Evolutionary conservation across 805 yeast genomes (phyloP), one percentile per base, ranked within the genome.

Genomic region (Candida khao-thaluensis): DNA sequence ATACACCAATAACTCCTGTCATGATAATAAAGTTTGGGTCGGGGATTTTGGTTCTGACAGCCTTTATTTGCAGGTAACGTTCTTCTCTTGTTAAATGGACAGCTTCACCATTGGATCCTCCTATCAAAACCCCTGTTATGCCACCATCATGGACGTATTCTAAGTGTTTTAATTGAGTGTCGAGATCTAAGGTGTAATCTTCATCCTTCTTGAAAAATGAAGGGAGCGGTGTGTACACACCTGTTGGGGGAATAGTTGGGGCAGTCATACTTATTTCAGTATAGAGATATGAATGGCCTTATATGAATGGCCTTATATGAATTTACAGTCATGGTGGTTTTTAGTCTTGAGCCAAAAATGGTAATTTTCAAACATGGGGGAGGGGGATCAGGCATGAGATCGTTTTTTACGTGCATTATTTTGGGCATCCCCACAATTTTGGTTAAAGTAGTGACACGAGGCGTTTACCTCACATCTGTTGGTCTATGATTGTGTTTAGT

Each of bases 51-150:
- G 54, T 57, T 30, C 57, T 69, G 25, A 72, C 46, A 7, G 54
- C 40, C 17, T 52, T 42, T 14, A 70, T 54, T 10, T 67, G 48
- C 5, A 52, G 38, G 17, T 52, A 52, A 42, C 81, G 60, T 56
- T 76, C 82, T 29, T 52, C 50, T 37, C 64, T 58, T 6, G 78
- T 61, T 44, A 74, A 53, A 47, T 75, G 79, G 17, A 72, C 71
- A 41, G 72, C 70, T 50, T 76, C 81, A 29, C 81, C 82, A 12
- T 78, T 76, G 23, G 79, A 73, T 5, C 81, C 81, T 50, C 73
- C 62, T 2, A 74, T 49, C 11, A 74, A 74, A 3, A 71, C 56
- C 21, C 82, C 82, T 28, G 55, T 45, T 38, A 76, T 67, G 7
- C 81, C 81, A 40, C 56, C 58, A 14, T 60, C 50, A 30, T 65